phyloP scores from a whole-genome alignment of 1,284 basidiomycete species.

The Laetiporus sulphureus region DNA sequence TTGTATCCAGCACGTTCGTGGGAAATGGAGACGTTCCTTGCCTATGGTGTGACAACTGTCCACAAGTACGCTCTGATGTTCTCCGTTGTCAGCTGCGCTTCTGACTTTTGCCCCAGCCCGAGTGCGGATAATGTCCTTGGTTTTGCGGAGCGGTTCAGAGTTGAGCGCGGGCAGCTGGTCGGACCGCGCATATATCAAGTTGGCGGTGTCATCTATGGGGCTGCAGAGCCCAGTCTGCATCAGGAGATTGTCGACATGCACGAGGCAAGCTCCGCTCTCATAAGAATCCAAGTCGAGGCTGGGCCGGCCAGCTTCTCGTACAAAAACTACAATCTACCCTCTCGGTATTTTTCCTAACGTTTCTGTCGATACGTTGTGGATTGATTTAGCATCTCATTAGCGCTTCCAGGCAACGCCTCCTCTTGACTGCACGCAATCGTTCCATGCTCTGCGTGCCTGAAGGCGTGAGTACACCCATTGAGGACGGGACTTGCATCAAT shows the following conservation, averaged over 20 bases:
- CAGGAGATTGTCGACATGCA: constrained; percentile 54
- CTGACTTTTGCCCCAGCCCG: constrained; percentile 35
- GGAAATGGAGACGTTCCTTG: constrained; percentile 69
- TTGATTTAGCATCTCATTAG: constrained; percentile 17
- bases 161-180: constrained; percentile 60
- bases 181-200: constrained; percentile 68
- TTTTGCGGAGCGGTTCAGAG: constrained; percentile 55
- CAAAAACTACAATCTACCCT: constrained; percentile 70
- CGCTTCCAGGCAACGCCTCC: constrained; percentile 61
- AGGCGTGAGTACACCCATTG: constrained; percentile 31
- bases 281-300: constrained; percentile 64
- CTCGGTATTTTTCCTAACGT: constrained; percentile 34
- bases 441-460: constrained; percentile 70
- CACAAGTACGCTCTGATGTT: constrained; percentile 51
- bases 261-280: constrained; percentile 58
- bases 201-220: constrained; percentile 62
- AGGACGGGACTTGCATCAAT: neutral
- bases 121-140: constrained; percentile 54
- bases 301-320: constrained; percentile 64
- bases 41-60: constrained; percentile 70
- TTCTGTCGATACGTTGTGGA: neutral
- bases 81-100: neutral
- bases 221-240: constrained; percentile 41
- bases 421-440: constrained; percentile 53
- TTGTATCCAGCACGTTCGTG: constrained; percentile 58